Base-by-base conservation (phyloP, 2,329 filamentous ascomycete species). In the Fusarium buharicum region DNA sequence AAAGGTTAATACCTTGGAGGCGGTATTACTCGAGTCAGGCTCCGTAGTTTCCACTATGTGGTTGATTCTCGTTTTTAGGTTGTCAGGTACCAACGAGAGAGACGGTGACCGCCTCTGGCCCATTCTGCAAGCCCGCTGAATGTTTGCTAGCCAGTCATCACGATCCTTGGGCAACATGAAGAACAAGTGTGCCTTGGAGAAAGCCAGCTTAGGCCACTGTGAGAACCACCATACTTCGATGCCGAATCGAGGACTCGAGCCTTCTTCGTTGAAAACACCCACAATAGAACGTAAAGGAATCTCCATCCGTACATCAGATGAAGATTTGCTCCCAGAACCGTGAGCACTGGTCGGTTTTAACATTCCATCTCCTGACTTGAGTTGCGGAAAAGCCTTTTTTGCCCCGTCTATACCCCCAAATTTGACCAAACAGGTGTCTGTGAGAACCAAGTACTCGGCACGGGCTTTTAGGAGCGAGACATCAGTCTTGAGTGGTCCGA, bases 151-250 rank as follows among this genome's bases (percentile, higher is more conserved):
- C 77, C 81, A 82, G 39, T 80, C 77, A 51, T 85, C 81, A 22
- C 82, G 76, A 46, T 84, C 81, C 24, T 78, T 75, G 9, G 81
- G 78, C 27, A 81, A 69, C 43, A 72, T 73, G 66, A 86, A 85
- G 67, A 81, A 81, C 33, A 86, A 72, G 34, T 81, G 79, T 3
- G 80, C 73, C 55, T 79, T 82, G 55, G 75, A 75, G 59, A 82
- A 85, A 13, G 77, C 74, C 36, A 82, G 73, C 12, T 76, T 74
- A 3, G 79, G 77, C 52, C 77, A 74, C 14, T 74, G 70, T 13
- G 79, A 79, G 54, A 78, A 80, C 84, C 84, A 86, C 83, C 83
- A 86, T 2, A 86, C 75, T 66, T 86, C 84, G 46, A 86, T 71
- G 6, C 82, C 82, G 39, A 82, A 83, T 7, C 80, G 78, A 12